These are phyloP conservation scores for Sclerotinia spermophila DNA, from an alignment of 2,329 filamentous ascomycete genomes.

Conservation along the genomic window DNA sequence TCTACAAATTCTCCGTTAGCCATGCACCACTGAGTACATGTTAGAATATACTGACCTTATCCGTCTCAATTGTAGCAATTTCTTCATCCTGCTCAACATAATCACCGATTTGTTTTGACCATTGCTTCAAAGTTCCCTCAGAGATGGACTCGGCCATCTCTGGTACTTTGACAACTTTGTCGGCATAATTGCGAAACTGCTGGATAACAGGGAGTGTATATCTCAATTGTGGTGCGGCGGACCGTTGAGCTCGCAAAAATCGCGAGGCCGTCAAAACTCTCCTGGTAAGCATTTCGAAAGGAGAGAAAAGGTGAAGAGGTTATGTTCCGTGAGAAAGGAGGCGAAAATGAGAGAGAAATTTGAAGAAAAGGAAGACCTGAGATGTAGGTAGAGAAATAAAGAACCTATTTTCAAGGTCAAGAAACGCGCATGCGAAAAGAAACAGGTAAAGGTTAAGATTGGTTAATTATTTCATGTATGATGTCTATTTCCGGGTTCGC, in stretches of 20 bases:
- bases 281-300: constrained; percentile 35
- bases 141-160: constrained; percentile 99
- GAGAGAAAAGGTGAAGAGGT: constrained; percentile 19
- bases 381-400: not conserved
- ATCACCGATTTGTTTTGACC: constrained; percentile 87
- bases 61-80: constrained; percentile 97
- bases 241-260: constrained; percentile 32
- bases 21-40: not conserved
- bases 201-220: constrained; percentile 46
- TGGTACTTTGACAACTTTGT: constrained; percentile 86
- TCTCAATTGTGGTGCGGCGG: constrained; percentile 32
- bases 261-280: constrained; percentile 36
- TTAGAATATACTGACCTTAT: constrained; percentile 66
- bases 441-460: constrained; percentile 10
- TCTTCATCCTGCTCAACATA: constrained; percentile 95
- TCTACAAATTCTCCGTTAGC: constrained; percentile 49
- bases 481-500: constrained; percentile 19
- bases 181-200: constrained; percentile 65
- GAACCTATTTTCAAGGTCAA: not conserved
- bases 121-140: constrained; percentile 94
- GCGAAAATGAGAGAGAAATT: constrained; percentile 21
- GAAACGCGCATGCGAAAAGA: constrained; percentile 14
- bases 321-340: constrained; percentile 23
- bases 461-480: constrained; percentile 2
- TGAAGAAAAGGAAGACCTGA: constrained; percentile 8